Evolutionary conservation across 768 basidiomycete species (phyloP), one percentile per base, ranked within the genome.

Genomic region (Termitomyces sp.): DNA sequence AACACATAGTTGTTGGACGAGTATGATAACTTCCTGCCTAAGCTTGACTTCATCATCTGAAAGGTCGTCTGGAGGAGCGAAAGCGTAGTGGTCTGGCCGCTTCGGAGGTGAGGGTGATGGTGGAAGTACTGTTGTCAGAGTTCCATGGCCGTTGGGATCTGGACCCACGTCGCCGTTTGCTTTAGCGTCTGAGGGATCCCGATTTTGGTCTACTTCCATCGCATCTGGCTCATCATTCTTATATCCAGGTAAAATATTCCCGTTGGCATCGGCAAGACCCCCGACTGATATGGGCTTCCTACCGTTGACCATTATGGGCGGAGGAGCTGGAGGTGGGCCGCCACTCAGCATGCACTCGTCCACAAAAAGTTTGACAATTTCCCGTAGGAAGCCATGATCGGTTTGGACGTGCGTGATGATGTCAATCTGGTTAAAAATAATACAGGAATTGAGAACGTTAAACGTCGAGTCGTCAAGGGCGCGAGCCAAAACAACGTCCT

Each of bases 371-470:
- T 77, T 74, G 37, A 96, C 89, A 15, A 98, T 81, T 50, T 94
- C 89, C 36, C 80, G 78, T 37, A 98, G 76, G 69, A 98, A 91
- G 12, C 73, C 69, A 2, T 81, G 81, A 65, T 97, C 91, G 58
- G 80, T 82, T 69, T 94, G 91, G 36, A 98, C 83, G 68, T 96
- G 87, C 51, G 81, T 85, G 67, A 99, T 95, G 68, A 99, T 98
- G 73, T 99, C 97, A 66, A 96, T 94, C 71, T 99, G 96, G 75
- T 98, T 97, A 82, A 95, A 98, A 69, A 98, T 93, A 71, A 99
- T 94, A 74, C 92, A 92, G 2, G 93, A 95, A 73, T 95, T 98
- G 68, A 98, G 84, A 66, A 97, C 93, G 68, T 93, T 94, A 81
- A 98, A 96, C 0, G 95, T 98, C 2, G 92, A 89, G 72, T 99